phyloP scores from a whole-genome alignment of 495 filamentous ascomycete species.

The Chlorociboria aeruginascens region DNA sequence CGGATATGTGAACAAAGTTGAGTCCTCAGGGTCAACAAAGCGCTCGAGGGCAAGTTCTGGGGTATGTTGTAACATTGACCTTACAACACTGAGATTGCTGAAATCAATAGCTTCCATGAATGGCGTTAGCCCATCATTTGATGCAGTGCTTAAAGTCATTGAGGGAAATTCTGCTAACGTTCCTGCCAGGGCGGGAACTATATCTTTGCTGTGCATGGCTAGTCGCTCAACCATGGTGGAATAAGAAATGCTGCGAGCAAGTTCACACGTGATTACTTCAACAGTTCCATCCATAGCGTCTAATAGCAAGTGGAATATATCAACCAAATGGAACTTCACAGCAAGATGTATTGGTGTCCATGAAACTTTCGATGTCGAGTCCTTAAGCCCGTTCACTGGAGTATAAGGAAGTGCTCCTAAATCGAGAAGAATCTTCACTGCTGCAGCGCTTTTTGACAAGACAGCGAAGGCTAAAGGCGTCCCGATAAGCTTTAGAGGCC shows the following conservation, averaged over 20 bases:
- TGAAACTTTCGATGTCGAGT: constrained; percentile 2
- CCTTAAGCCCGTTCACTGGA: constrained; percentile 2
- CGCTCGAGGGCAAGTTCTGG: constrained; percentile 4
- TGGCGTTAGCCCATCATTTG: constrained; percentile 15
- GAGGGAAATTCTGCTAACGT: constrained; percentile 4
- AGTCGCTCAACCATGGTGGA: constrained; percentile 15
- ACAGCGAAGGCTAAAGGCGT: constrained; percentile 20
- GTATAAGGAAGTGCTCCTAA: constrained; percentile 9
- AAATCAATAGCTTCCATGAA: constrained; percentile 21
- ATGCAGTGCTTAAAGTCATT: constrained; percentile 3
- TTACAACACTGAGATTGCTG: constrained; percentile 13
- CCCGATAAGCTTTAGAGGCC: constrained; percentile 19
- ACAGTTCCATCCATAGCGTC: neutral
- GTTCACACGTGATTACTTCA: neutral
- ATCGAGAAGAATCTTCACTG: constrained; percentile 14
- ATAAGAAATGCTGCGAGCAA: constrained; percentile 15
- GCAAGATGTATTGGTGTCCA: constrained; percentile 23
- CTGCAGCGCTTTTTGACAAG: constrained; percentile 6
- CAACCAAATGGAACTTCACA: constrained; percentile 17
- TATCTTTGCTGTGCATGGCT: constrained; percentile 14
- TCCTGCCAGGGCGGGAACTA: neutral
- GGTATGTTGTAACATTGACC: constrained; percentile 5
- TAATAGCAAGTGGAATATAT: constrained; percentile 15
- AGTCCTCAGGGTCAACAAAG: constrained; percentile 9
- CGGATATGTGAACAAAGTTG: constrained; percentile 12